Evolutionary conservation across 495 filamentous ascomycete genomes (phyloP).

Genomic region (Pyrenula massariospora): DNA sequence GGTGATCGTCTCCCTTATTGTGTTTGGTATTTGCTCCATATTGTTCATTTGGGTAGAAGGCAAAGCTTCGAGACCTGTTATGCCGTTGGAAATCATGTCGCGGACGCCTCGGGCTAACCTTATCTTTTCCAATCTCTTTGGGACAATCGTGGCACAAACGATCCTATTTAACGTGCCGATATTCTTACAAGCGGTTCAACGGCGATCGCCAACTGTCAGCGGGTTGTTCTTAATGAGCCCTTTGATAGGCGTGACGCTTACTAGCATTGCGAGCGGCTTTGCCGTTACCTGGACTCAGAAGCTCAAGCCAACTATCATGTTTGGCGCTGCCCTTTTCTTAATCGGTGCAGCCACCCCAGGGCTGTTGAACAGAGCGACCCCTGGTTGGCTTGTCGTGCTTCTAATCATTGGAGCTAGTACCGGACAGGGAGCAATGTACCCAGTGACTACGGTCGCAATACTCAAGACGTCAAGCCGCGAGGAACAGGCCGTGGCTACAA

Average conservation of each 20-base stretch:
- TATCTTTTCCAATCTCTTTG: slow-evolving; percentile 62
- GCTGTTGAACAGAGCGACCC: slow-evolving; percentile 40
- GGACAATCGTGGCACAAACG: slow-evolving; percentile 49
- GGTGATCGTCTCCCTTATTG: slow-evolving; percentile 48
- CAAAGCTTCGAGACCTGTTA: slow-evolving; percentile 50
- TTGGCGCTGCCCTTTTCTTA: slow-evolving; percentile 41
- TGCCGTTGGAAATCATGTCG: slow-evolving; percentile 55
- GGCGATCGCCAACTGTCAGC: slow-evolving; percentile 57
- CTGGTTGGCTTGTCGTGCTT: slow-evolving; percentile 45
- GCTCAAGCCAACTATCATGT: slow-evolving; percentile 50
- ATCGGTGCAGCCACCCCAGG: slow-evolving; percentile 40
- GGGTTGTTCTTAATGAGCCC: slow-evolving; percentile 58
- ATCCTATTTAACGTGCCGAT: slow-evolving; percentile 70
- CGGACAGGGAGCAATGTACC: slow-evolving; percentile 55
- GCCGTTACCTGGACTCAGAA: slow-evolving; percentile 55
- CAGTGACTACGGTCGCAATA: slow-evolving; percentile 52
- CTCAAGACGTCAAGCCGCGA: slow-evolving; percentile 53
- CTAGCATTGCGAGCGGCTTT: slow-evolving; percentile 55
- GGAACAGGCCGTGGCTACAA: slow-evolving; percentile 68
- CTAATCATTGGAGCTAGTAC: slow-evolving; percentile 48
- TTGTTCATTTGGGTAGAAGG: slow-evolving; percentile 53
- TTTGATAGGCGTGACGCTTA: slow-evolving; percentile 42
- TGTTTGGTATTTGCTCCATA: slow-evolving; percentile 42
- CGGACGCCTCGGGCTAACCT: slow-evolving; percentile 51
- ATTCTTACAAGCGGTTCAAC: slow-evolving; percentile 72